phyloP scores from a whole-genome alignment of 1,139 yeast species.

The Yamadazyma epiphylla region DNA sequence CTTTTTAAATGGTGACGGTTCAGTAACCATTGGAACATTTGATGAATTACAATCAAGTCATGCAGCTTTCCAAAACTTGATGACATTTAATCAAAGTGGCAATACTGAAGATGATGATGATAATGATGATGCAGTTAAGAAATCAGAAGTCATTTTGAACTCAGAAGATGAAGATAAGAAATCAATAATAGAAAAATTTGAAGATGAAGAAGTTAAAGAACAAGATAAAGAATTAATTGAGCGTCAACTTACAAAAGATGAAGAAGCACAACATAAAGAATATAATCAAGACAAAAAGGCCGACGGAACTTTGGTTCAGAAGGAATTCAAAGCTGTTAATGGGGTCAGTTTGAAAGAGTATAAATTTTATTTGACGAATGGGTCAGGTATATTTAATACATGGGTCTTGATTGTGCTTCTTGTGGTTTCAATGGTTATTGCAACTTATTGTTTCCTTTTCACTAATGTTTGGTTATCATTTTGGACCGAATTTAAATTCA shows the following conservation, averaged over 20 bases:
- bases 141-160: too few relatives aligned
- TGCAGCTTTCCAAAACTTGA: conserved; percentile 14
- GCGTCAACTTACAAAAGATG: conserved; percentile 6
- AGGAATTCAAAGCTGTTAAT: conserved; percentile 38
- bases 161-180: too few relatives aligned
- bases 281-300: conserved; percentile 12
- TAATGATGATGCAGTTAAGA: conserved; percentile 10
- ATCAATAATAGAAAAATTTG: too few relatives aligned
- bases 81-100: conserved; percentile 16
- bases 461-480: conserved; percentile 82
- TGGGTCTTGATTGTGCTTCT: conserved; percentile 9
- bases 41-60: conserved; percentile 32
- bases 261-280: conserved; percentile 10
- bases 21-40: conserved; percentile 31
- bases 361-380: conserved; percentile 48
- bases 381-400: conserved; percentile 46
- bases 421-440: conserved; percentile 25
- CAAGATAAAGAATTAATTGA: conserved; percentile 26
- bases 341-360: conserved; percentile 24
- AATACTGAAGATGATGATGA: conserved; percentile 21
- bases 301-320: conserved; percentile 29
- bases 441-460: conserved; percentile 62
- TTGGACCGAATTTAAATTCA: conserved; percentile 67
- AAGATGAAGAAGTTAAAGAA: conserved; percentile 21
- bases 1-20: conserved; percentile 39